Percentiles rank a stretch among this genome's conserved stretches.
Conservation (phyloP, 2,329 filamentous ascomycete species). For the Pseudogymnoascus sp. region DNA sequence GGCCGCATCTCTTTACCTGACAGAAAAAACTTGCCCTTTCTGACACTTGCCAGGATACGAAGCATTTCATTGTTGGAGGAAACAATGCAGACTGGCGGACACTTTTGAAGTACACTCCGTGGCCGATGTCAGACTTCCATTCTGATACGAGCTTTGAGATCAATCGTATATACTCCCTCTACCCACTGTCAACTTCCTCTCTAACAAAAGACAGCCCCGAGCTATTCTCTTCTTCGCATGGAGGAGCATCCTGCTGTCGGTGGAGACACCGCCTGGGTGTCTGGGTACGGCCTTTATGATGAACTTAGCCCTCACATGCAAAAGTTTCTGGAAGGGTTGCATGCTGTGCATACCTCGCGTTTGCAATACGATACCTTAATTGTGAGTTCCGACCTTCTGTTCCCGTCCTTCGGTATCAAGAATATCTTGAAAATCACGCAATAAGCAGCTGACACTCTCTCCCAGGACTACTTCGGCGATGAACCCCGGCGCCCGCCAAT, state of each 20-base stretch:
- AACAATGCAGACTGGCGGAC: slow-evolving; percentile 9
- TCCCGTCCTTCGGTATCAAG: neutral
- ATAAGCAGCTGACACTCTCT: slow-evolving; percentile 11
- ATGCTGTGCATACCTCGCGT: slow-evolving; percentile 20
- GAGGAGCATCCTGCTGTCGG: slow-evolving; percentile 9
- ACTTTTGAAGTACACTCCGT: slow-evolving; percentile 9
- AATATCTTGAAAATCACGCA: neutral
- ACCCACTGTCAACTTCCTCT: neutral
- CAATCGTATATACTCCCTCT: neutral
- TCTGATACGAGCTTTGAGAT: slow-evolving; percentile 11
- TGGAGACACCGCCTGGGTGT: slow-evolving; percentile 15
- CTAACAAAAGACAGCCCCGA: neutral
- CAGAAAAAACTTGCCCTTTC: neutral
- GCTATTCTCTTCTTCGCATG: slow-evolving; percentile 10
- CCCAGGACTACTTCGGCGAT: slow-evolving; percentile 18
- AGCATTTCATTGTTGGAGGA: slow-evolving; percentile 10
- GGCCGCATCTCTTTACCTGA: neutral
- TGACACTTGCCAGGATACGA: neutral
- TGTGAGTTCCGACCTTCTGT: neutral
- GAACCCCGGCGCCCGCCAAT: slow-evolving; percentile 23
- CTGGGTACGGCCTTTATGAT: slow-evolving; percentile 20
- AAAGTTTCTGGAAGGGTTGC: slow-evolving; percentile 17
- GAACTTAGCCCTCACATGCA: slow-evolving; percentile 18
- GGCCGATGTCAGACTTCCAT: slow-evolving; percentile 10
- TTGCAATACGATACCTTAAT: slow-evolving; percentile 17